These are phyloP conservation scores for Immersiella caudata DNA, from an alignment of 495 filamentous ascomycete genomes.

Conservation along the genomic window DNA sequence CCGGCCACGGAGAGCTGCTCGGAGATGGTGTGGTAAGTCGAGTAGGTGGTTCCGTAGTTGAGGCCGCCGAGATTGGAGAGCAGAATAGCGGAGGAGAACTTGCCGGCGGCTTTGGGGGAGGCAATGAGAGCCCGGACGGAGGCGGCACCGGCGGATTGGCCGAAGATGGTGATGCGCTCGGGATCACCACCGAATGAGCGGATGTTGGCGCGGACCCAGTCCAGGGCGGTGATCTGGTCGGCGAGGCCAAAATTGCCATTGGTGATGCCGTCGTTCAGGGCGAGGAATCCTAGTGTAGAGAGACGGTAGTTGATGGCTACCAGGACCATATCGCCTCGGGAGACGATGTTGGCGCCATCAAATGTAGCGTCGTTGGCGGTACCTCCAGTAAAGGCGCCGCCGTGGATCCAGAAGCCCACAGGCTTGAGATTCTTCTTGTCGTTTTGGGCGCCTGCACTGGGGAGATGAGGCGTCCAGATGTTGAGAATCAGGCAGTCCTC, in stretches of 20 bases:
- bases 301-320: constrained; percentile 70
- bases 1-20: constrained; percentile 42
- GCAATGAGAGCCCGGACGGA: constrained; percentile 58
- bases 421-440: constrained; percentile 44
- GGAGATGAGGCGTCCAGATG: constrained; percentile 57
- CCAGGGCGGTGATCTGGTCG: constrained; percentile 61
- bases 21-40: constrained; percentile 50
- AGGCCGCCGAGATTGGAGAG: constrained; percentile 54
- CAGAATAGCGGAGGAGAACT: constrained; percentile 54
- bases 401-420: constrained; percentile 57
- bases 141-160: constrained; percentile 58
- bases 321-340: constrained; percentile 60
- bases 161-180: constrained; percentile 60
- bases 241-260: constrained; percentile 60
- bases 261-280: constrained; percentile 47
- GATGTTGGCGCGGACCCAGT: constrained; percentile 68
- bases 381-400: constrained; percentile 45
- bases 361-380: constrained; percentile 47
- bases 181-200: constrained; percentile 63
- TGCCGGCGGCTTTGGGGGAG: constrained; percentile 52
- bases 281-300: constrained; percentile 62
- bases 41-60: constrained; percentile 48
- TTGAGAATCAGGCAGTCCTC: constrained; percentile 61
- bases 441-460: constrained; percentile 29
- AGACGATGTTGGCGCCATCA: constrained; percentile 49